Percentiles rank a stretch among this genome's conserved stretches.
phyloP scores from a whole-genome alignment of 768 basidiomycete species.

The Termitomyces sp. region DNA sequence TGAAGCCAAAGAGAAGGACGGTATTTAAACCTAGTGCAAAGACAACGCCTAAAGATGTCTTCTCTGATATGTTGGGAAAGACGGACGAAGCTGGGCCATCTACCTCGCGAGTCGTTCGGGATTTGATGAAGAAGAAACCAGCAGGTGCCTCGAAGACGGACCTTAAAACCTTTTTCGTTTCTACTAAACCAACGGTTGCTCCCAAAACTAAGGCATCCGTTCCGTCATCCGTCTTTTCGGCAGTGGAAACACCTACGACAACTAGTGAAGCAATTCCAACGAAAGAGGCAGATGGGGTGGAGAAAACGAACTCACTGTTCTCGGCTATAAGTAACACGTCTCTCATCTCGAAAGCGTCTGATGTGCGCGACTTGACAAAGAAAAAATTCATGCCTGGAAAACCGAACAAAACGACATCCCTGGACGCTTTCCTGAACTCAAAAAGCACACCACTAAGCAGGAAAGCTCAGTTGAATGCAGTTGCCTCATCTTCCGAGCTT shows the following conservation, averaged over 20 bases:
- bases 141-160: background rate
- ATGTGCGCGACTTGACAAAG: constrained; percentile 7
- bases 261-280: background rate
- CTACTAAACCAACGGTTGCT: constrained; percentile 1
- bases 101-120: constrained; percentile 9
- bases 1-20: constrained; percentile 7
- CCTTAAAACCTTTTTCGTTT: constrained; percentile 7
- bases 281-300: background rate
- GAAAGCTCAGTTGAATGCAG: background rate
- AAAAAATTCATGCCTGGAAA: background rate
- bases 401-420: background rate
- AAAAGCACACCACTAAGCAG: background rate
- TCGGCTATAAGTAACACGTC: background rate
- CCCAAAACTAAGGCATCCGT: background rate
- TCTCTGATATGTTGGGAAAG: background rate
- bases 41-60: background rate
- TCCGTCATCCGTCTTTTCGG: background rate
- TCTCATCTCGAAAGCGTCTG: background rate
- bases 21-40: background rate
- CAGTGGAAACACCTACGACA: background rate
- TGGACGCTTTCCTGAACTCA: background rate
- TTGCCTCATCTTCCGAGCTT: background rate
- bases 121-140: constrained; percentile 16
- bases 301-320: background rate
- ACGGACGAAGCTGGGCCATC: background rate